Evolutionary conservation across 2,329 filamentous ascomycete genomes (phyloP).

Genomic region (Aspergillus floridensis): DNA sequence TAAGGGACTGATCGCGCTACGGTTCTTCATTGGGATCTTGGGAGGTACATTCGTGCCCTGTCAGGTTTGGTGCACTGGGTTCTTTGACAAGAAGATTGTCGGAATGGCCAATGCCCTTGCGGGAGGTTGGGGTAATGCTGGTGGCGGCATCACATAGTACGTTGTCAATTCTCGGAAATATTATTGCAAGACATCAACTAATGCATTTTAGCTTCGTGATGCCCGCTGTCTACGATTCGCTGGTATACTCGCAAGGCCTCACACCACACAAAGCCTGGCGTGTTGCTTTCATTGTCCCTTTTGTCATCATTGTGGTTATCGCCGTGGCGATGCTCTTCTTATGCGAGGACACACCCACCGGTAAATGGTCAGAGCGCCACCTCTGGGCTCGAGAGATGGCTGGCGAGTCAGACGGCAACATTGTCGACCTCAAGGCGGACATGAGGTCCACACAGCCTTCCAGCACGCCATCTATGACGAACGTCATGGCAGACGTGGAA

Average conservation of each 20-base stretch:
- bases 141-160: conserved; percentile 80
- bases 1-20: conserved; percentile 47
- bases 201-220: conserved; percentile 65
- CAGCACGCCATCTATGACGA: conserved; percentile 25
- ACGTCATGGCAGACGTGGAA: conserved; percentile 28
- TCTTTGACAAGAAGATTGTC: conserved; percentile 90
- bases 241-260: conserved; percentile 61
- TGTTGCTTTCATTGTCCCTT: conserved; percentile 78
- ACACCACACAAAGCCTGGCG: conserved; percentile 72
- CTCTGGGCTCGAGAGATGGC: conserved; percentile 51
- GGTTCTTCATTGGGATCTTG: conserved; percentile 46
- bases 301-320: conserved; percentile 67
- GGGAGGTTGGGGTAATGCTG: conserved; percentile 81
- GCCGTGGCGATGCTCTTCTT: conserved; percentile 68
- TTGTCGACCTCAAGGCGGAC: conserved; percentile 30
- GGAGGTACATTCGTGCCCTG: conserved; percentile 55
- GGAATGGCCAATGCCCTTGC: conserved; percentile 84
- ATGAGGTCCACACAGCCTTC: conserved; percentile 22
- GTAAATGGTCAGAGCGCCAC: conserved; percentile 73
- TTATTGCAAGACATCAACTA: not conserved
- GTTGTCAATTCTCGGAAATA: conserved; percentile 1
- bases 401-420: conserved; percentile 23
- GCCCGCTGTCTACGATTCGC: conserved; percentile 81
- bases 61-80: conserved; percentile 88
- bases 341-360: conserved; percentile 78